Percentiles rank a stretch among this genome's conserved stretches.
These are phyloP conservation scores for Volvox carteri DNA, from an alignment of 163 green algal genomes.

Conservation along the genomic window DNA sequence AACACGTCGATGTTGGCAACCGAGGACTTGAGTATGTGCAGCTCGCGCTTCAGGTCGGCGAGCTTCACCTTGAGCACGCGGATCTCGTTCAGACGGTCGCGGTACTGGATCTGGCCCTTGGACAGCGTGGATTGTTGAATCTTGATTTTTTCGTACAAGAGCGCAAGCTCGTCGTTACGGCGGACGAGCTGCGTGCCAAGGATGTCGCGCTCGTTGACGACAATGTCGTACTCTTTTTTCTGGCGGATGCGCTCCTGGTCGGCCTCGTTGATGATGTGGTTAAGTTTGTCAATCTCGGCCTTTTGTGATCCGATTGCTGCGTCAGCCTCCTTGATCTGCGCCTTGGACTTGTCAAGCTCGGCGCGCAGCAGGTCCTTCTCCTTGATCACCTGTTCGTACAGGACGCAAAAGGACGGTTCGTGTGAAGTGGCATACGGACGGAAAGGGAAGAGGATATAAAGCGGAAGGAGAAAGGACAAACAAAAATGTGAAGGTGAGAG, in stretches of 20 bases:
- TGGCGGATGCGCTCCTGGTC: conserved; percentile 85
- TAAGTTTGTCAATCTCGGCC: conserved; percentile 87
- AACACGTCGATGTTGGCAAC: conserved; percentile 90
- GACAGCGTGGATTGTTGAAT: conserved; percentile 90
- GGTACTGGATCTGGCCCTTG: conserved; percentile 92
- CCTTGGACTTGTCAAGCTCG: conserved; percentile 87
- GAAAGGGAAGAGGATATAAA: too few relatives aligned
- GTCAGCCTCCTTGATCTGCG: conserved; percentile 86
- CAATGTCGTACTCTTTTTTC: conserved; percentile 92
- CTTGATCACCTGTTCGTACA: conserved; percentile 84
- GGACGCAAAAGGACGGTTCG: too few relatives aligned
- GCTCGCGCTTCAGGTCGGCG: conserved; percentile 85
- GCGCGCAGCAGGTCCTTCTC: conserved; percentile 90
- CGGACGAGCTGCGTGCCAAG: conserved; percentile 91
- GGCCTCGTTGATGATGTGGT: conserved; percentile 88
- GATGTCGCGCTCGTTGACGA: conserved; percentile 92
- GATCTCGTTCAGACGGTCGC: conserved; percentile 90
- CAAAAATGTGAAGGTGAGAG: too few relatives aligned
- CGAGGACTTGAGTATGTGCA: conserved; percentile 82
- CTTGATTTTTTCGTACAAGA: conserved; percentile 97
- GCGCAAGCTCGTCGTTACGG: conserved; percentile 92
- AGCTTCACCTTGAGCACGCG: conserved; percentile 91
- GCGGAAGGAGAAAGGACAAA: too few relatives aligned
- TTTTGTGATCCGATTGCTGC: conserved; percentile 77
- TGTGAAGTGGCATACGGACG: neutral